These are phyloP conservation scores for Penstemon barbatus DNA, from an alignment of 257 asterid genomes.

Conservation along the genomic window DNA sequence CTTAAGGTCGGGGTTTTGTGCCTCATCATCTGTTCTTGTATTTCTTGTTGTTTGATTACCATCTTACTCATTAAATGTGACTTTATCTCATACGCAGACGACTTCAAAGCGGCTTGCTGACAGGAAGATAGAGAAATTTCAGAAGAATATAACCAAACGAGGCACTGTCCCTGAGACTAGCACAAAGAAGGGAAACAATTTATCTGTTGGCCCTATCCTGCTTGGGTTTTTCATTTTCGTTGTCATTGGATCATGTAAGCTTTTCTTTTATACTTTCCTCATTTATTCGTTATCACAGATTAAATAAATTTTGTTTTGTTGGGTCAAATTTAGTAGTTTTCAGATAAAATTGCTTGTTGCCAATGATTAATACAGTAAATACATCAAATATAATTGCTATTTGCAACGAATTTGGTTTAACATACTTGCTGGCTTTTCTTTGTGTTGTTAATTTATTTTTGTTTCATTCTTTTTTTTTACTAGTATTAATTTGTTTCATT, in stretches of 20 bases:
- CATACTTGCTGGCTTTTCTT: background rate
- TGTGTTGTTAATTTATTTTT: background rate
- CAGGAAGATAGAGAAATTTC: constrained; percentile 82
- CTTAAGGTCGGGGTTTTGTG: too few species aligned
- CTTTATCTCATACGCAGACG: constrained; percentile 45
- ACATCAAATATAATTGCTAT: too few species aligned
- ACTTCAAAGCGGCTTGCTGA: constrained; percentile 83
- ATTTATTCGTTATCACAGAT: background rate
- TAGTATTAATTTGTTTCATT: background rate
- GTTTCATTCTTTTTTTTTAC: background rate
- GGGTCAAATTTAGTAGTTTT: too few species aligned
- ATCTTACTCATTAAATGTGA: background rate
- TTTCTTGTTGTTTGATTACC: background rate
- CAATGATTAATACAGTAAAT: too few species aligned
- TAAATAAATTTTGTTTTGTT: background rate
- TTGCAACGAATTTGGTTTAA: background rate
- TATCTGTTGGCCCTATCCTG: constrained; percentile 85
- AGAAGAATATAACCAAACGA: constrained; percentile 81
- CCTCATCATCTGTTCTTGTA: background rate
- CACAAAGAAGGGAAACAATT: constrained; percentile 71
- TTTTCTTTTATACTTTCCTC: background rate
- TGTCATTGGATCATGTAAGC: constrained; percentile 88
- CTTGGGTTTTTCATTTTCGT: constrained; percentile 87
- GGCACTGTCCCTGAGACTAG: constrained; percentile 73
- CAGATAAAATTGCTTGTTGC: background rate